Base-by-base conservation (phyloP, 148 eudicot species). In the Camellia japonica region DNA sequence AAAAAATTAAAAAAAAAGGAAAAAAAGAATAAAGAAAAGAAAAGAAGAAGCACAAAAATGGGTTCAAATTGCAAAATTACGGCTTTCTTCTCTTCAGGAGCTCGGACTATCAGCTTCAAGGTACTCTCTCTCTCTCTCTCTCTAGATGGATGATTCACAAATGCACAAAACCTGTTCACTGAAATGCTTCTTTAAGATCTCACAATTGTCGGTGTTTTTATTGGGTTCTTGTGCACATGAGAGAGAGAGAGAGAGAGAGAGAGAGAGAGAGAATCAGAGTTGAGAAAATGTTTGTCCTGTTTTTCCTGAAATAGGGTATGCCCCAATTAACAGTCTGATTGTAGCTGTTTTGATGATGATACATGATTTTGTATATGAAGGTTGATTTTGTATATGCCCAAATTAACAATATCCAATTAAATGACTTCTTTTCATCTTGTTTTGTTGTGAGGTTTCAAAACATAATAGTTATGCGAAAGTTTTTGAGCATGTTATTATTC, bases 81-180 rank as follows among this genome's bases (percentile, higher is more conserved):
- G 38, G 38, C 38, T 30, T 30, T 42, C 51, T 5, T 43, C 51
- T 68, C 51, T 43, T 68, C 19, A 14, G 7, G 23, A 10, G 16
- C 42, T 12, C 18, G 5, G 70, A 44, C 1, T 68, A 19, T 16
- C 65, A 16, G 65, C 60, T 61, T 61, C 65, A 61, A 16, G 20
- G 65, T 61, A 1, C 65, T 16, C 7, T 61, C 65, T 61, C 65
- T 61, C 19, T 14, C 51, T 15, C 47, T 74, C 18, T 12, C 23
- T 23, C 23, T n/a, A n/a, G 47, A 42, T 15, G 13, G 41, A 8
- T 18, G 13, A 78, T 9, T 41, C 12, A 19, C 11, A 6, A 79
- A 18, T 70, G 75, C 81, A 15, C 68, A 11, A 68, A 47, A 70
- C 51, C 30, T 79, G 44, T 60, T 79, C 56, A 58, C n/a, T 43